Conservation (phyloP, 495 filamentous ascomycete genomes). For the Penicillium daleae region DNA sequence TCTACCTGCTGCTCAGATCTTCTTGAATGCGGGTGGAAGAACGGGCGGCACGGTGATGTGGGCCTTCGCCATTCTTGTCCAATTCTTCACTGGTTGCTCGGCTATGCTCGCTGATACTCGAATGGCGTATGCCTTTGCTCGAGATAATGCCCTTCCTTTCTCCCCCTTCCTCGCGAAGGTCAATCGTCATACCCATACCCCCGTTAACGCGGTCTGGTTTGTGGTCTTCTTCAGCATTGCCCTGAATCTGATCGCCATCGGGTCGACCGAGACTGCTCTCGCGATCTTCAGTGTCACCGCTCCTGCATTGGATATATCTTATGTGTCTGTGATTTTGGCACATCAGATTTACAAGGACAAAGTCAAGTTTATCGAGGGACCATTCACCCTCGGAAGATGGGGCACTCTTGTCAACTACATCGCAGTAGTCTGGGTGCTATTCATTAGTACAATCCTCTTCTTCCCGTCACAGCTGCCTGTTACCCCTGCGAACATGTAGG, state of each 20-base stretch:
- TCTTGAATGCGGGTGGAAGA: conserved; percentile 67
- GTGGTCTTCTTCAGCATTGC: conserved; percentile 64
- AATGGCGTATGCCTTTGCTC: conserved; percentile 74
- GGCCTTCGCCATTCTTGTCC: conserved; percentile 69
- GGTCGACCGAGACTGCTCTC: conserved; percentile 65
- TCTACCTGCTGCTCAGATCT: conserved; percentile 71
- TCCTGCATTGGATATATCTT: conserved; percentile 69
- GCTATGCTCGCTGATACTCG: conserved; percentile 72
- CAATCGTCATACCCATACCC: conserved; percentile 61
- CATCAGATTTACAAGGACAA: conserved; percentile 61
- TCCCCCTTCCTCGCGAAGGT: conserved; percentile 65
- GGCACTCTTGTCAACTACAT: conserved; percentile 61
- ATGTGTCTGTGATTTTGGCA: conserved; percentile 69
- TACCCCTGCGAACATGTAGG: conserved; percentile 64
- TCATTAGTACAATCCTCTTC: conserved; percentile 70
- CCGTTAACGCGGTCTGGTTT: conserved; percentile 73
- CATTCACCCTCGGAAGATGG: conserved; percentile 66
- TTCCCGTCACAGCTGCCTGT: conserved; percentile 66
- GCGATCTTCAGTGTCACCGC: conserved; percentile 75
- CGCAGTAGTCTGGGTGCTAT: conserved; percentile 65
- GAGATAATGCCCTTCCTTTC: conserved; percentile 71
- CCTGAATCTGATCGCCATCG: conserved; percentile 70
- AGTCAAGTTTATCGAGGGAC: conserved; percentile 65
- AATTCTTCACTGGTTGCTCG: conserved; percentile 72
- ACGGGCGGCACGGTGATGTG: conserved; percentile 68